Evolutionary conservation across 2,329 filamentous ascomycete genomes (phyloP), one percentile per base, ranked within the genome.

Genomic region (Hyphodiscus sp.): DNA sequence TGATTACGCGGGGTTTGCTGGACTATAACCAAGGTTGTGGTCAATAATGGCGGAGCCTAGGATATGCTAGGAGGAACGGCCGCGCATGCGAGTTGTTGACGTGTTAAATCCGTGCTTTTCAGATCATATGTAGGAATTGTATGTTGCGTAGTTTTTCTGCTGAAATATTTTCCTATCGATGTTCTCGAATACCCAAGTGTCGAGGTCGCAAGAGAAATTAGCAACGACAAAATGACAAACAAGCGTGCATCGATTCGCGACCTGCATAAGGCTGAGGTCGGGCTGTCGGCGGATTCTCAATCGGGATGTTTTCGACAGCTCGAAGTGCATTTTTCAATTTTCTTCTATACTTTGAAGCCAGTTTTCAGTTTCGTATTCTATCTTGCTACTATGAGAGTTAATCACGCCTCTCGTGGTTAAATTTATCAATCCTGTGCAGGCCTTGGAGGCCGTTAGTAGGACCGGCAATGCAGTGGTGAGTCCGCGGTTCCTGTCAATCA

Each of bases 211-310:
- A 51, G 51, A 54, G 58, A 64, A 64, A 64, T 63, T 63, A 55
- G 61, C 57, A 62, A 61, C 61, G 56, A 57, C 50, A 57, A 59
- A n/a, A 60, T 56, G 59, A 56, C 61, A 64, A 65, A 64, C 61
- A 64, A 61, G 54, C 52, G 53, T 52, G 49, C 59, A 52, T 56
- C 60, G 60, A 64, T 63, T 54, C 59, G 61, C 58, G 62, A 63
- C 58, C 52, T 62, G 60, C 62, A 62, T 61, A 66, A 64, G 64
- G 61, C 61, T 65, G 62, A 66, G 50, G 47, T 29, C 51, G 46
- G 46, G 46, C 29, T 49, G 44, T n/a, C 49, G 20, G n/a, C 4
- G 18, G 33, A 42, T 44, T 26, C 29, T 19, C 15, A 42, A 55
- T 55, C 54, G 47, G 49, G 45, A 20, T 4, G 23, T 19, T 49